Conservation (phyloP, 176 grass and related monocot species). For the Oryza meridionalis region DNA sequence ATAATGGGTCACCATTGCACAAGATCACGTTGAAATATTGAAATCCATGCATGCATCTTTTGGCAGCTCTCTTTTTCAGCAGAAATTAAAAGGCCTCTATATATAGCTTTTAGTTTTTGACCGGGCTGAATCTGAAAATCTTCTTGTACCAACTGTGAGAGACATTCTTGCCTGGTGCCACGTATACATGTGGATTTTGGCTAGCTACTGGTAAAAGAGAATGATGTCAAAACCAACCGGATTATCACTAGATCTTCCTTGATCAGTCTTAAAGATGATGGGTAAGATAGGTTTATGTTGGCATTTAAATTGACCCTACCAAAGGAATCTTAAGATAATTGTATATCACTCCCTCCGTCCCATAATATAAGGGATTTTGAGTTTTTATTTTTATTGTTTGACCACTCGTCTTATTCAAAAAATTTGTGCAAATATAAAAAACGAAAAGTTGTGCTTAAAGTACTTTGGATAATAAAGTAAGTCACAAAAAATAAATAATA, state of each 20-base stretch:
- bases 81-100: neutral
- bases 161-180: neutral
- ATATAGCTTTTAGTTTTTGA: neutral
- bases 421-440: no score
- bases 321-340: no score
- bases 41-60: neutral
- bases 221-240: neutral
- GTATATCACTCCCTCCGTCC: no score
- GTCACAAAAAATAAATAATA: no score
- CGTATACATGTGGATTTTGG: neutral
- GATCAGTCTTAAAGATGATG: no score
- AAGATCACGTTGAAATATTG: neutral
- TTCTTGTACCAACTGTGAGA: neutral
- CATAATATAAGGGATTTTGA: no score
- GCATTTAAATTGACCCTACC: no score
- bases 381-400: no score
- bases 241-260: neutral
- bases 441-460: no score
- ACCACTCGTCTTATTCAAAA: no score
- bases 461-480: no score
- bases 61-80: neutral
- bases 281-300: no score
- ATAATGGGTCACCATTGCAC: neutral
- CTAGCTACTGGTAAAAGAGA: neutral
- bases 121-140: neutral